phyloP scores from a whole-genome alignment of 2,329 filamentous ascomycete species.

The Zalaria sp. region DNA sequence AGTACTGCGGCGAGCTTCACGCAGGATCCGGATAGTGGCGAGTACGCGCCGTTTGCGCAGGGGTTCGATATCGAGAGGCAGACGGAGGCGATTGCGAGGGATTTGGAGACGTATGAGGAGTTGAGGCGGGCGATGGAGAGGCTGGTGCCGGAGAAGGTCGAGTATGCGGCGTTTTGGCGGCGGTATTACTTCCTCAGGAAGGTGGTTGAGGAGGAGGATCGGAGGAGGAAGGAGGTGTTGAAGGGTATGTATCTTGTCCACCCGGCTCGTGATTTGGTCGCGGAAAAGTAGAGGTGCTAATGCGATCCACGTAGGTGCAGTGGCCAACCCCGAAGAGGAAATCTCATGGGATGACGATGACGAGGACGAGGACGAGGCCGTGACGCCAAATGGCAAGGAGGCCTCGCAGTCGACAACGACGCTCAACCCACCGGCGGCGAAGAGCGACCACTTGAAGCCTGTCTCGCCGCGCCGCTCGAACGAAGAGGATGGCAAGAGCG shows the following conservation, averaged over 20 bases:
- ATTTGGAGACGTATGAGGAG: slow-evolving; percentile 78
- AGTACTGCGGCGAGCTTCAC: slow-evolving; percentile 69
- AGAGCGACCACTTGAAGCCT: slow-evolving; percentile 39
- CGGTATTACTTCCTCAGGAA: slow-evolving; percentile 91
- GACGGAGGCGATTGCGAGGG: slow-evolving; percentile 67
- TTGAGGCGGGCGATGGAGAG: slow-evolving; percentile 84
- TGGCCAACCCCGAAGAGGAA: slow-evolving; percentile 59
- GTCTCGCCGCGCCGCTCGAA: slow-evolving; percentile 56
- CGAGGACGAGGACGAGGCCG: slow-evolving; percentile 21
- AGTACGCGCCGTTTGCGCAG: slow-evolving; percentile 57
- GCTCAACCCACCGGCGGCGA: slow-evolving; percentile 7
- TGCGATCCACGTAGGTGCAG: slow-evolving; percentile 38
- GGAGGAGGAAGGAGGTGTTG: slow-evolving; percentile 72
- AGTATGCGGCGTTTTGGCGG: slow-evolving; percentile 83
- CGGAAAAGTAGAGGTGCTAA: background rate
- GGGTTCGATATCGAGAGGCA: slow-evolving; percentile 70
- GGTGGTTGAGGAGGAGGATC: slow-evolving; percentile 86
- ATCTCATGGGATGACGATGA: slow-evolving; percentile 57
- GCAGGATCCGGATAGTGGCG: slow-evolving; percentile 57
- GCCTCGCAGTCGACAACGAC: slow-evolving; percentile 5
- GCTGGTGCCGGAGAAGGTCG: slow-evolving; percentile 82
- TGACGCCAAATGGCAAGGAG: slow-evolving; percentile 13
- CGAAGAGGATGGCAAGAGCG: slow-evolving; percentile 63
- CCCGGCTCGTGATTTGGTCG: background rate
- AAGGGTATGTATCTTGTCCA: slow-evolving; percentile 49